Conservation (phyloP, 257 asterid genomes). For the Craterostigma plantagineum region DNA sequence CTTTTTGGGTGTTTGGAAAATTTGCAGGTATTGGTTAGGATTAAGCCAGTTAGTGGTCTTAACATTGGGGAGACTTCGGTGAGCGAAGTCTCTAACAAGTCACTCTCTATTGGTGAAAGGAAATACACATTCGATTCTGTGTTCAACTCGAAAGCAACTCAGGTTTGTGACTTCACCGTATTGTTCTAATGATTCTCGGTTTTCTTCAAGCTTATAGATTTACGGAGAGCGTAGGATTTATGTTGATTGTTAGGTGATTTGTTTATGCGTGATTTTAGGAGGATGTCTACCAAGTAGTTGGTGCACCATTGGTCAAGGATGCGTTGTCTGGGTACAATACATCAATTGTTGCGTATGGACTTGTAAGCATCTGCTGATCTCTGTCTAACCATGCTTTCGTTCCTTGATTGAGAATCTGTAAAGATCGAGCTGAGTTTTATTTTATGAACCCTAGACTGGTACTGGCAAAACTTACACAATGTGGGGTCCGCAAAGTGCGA, state of each 20-base stretch:
- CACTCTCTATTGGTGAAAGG: constrained; percentile 39
- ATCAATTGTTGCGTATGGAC: constrained; percentile 84
- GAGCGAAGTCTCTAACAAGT: constrained; percentile 43
- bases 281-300: constrained; percentile 54
- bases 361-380: constrained; percentile 25
- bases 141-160: constrained; percentile 50
- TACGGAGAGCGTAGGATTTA: not conserved
- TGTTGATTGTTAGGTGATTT: too few relatives aligned
- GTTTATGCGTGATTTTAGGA: constrained; percentile 27
- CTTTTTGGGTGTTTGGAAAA: not conserved
- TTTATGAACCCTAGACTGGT: constrained; percentile 85
- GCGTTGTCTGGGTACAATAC: constrained; percentile 86
- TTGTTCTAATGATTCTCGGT: not conserved
- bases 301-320: constrained; percentile 70
- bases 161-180: constrained; percentile 27
- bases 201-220: too few relatives aligned
- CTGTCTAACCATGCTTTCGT: not conserved
- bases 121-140: constrained; percentile 56
- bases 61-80: constrained; percentile 29
- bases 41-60: constrained; percentile 41
- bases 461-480: constrained; percentile 89
- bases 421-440: constrained; percentile 5
- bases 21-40: constrained; percentile 62
- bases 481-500: constrained; percentile 97
- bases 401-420: not conserved